Evolutionary conservation across 2,329 filamentous ascomycete species (phyloP).

Genomic region (Cercospora brassicicola): DNA sequence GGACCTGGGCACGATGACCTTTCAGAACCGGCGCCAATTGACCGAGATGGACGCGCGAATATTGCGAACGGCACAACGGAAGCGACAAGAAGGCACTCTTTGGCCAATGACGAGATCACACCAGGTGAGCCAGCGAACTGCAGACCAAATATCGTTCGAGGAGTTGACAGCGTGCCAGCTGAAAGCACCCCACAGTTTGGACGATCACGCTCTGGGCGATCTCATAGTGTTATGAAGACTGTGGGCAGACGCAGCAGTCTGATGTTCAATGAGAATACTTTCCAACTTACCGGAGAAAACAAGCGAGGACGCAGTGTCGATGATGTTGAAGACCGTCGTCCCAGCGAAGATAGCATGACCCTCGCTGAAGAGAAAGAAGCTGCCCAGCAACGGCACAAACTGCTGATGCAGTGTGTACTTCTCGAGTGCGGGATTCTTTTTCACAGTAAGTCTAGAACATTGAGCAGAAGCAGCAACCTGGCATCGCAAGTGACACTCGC

Average conservation of each 20-base stretch:
- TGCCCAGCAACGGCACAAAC: slow-evolving; percentile 52
- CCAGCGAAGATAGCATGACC: slow-evolving; percentile 20
- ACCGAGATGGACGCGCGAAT: neutral
- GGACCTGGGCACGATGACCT: slow-evolving; percentile 2
- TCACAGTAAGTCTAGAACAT: slow-evolving; percentile 45
- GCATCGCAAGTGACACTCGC: neutral
- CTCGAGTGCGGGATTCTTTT: slow-evolving; percentile 74
- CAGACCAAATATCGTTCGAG: neutral
- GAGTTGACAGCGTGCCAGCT: slow-evolving; percentile 46
- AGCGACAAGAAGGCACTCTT: neutral
- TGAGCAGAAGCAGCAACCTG: neutral
- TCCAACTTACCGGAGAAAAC: neutral
- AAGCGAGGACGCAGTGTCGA: neutral
- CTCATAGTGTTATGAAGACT: slow-evolving; percentile 16
- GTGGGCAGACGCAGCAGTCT: neutral
- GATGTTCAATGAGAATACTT: neutral
- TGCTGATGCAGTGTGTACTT: slow-evolving; percentile 68
- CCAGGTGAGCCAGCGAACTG: slow-evolving; percentile 6
- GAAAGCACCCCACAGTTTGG: slow-evolving; percentile 75
- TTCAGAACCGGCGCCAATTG: neutral
- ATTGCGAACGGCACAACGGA: neutral
- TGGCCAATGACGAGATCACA: slow-evolving; percentile 14
- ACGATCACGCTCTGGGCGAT: slow-evolving; percentile 21
- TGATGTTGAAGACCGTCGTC: slow-evolving; percentile 1
- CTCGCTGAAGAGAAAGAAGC: slow-evolving; percentile 34